Conservation (phyloP, 352 stramenopile genomes). For the Globisporangium cederbergense region DNA sequence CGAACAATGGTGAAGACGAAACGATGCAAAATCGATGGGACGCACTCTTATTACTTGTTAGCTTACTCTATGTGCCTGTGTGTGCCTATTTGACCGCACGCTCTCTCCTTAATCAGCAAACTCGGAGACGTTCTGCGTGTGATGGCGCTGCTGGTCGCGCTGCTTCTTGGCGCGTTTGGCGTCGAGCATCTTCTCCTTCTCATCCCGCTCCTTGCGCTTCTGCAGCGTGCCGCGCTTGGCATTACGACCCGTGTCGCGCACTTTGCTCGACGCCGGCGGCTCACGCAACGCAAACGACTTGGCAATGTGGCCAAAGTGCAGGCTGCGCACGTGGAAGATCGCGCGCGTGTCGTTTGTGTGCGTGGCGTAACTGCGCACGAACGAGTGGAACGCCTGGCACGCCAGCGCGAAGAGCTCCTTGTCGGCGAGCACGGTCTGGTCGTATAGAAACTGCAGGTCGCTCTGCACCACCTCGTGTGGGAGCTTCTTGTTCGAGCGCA, state of each 20-base stretch:
- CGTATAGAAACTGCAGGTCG: slow-evolving; percentile 81
- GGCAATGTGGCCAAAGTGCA: slow-evolving; percentile 94
- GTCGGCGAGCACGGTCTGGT: slow-evolving; percentile 78
- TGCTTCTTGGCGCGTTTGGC: slow-evolving; percentile 62
- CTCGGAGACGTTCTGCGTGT: slow-evolving; percentile 71
- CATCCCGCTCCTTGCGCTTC: slow-evolving; percentile 77
- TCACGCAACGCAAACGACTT: slow-evolving; percentile 91
- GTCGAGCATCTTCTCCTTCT: slow-evolving; percentile 55
- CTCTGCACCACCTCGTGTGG: slow-evolving; percentile 76
- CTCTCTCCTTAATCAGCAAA: slow-evolving; percentile 50
- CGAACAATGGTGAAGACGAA: background rate
- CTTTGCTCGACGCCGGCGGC: slow-evolving; percentile 71
- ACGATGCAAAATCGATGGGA: background rate
- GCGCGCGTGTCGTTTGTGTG: slow-evolving; percentile 87
- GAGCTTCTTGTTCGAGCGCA: slow-evolving; percentile 73
- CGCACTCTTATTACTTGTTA: slow-evolving; percentile 1
- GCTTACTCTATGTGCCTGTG: slow-evolving; percentile 7
- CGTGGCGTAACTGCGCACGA: slow-evolving; percentile 91
- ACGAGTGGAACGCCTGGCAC: slow-evolving; percentile 90
- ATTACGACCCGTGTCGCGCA: slow-evolving; percentile 71
- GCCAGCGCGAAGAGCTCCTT: slow-evolving; percentile 82
- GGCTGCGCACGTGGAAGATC: slow-evolving; percentile 91
- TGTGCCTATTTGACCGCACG: background rate
- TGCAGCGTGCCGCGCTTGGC: slow-evolving; percentile 78
- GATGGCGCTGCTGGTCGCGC: slow-evolving; percentile 56